These are phyloP conservation scores for Mikania micrantha DNA, from an alignment of 129 eudicot genomes.

Conservation along the genomic window DNA sequence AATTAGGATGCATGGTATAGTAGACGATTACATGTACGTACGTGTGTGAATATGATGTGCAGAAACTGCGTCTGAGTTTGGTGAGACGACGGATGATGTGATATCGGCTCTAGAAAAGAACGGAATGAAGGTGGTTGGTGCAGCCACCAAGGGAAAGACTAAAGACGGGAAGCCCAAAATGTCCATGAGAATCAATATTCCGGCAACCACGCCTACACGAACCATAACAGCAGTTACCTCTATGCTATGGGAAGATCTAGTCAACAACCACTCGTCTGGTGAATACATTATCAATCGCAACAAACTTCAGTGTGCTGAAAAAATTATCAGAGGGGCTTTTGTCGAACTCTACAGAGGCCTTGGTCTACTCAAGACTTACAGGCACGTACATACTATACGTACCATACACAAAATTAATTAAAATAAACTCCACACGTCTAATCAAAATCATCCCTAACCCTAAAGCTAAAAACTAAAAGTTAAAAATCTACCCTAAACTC, in stretches of 20 bases:
- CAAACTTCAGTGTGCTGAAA: constrained; percentile 88
- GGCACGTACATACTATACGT: constrained; percentile 30
- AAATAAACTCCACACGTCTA: no score
- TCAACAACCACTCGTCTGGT: constrained; percentile 68
- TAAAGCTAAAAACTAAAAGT: no score
- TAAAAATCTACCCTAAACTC: no score
- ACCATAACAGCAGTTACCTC: constrained; percentile 76
- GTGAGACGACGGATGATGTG: constrained; percentile 59
- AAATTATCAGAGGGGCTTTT: constrained; percentile 92
- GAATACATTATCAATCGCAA: constrained; percentile 63
- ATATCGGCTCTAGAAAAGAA: constrained; percentile 75
- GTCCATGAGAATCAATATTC: constrained; percentile 83
- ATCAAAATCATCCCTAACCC: no score
- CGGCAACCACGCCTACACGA: constrained; percentile 68
- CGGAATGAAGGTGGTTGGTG: constrained; percentile 57
- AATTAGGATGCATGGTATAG: no score
- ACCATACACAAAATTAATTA: no score
- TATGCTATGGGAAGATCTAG: constrained; percentile 83
- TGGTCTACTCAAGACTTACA: constrained; percentile 76
- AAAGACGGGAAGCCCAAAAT: constrained; percentile 64
- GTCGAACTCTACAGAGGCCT: constrained; percentile 92
- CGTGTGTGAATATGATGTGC: no score
- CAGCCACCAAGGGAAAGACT: constrained; percentile 54
- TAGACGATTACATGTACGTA: no score
- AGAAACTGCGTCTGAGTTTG: constrained; percentile 54